Conservation (phyloP, 164 flowering plant species). For the Nelumbo lutea region DNA sequence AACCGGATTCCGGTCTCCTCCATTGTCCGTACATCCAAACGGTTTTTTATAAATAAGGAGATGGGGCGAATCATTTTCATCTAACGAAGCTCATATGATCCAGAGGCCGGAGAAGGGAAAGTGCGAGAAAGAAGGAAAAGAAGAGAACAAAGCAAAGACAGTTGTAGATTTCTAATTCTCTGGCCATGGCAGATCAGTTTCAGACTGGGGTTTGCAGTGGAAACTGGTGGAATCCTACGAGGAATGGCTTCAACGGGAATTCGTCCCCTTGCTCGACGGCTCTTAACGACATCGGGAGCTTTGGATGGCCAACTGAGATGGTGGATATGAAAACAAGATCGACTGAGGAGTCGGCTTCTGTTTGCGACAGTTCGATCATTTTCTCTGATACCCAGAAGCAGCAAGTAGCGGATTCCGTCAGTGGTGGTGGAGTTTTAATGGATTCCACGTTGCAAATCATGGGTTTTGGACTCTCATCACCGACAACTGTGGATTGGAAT, state of each 20-base stretch:
- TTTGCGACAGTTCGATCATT: constrained; percentile 27
- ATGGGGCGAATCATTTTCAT: constrained; percentile 1
- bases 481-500: constrained; percentile 44
- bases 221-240: constrained; percentile 54
- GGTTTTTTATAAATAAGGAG: constrained; percentile 6
- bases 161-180: neutral
- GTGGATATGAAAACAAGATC: constrained; percentile 32
- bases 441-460: constrained; percentile 48
- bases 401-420: constrained; percentile 28
- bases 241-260: constrained; percentile 24
- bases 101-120: neutral
- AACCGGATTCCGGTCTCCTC: neutral
- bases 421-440: constrained; percentile 21
- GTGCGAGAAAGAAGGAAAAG: neutral
- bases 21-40: constrained; percentile 21
- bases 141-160: neutral
- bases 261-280: constrained; percentile 47
- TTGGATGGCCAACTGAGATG: constrained; percentile 34
- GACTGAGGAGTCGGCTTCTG: constrained; percentile 28
- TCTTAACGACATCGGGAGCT: constrained; percentile 26
- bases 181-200: constrained; percentile 44
- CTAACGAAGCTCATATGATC: neutral
- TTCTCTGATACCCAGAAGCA: constrained; percentile 27
- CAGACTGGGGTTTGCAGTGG: constrained; percentile 11
- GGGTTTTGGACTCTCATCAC: constrained; percentile 41